phyloP scores from a whole-genome alignment of 352 stramenopile genomes.

The Phytophthora nicotianae region DNA sequence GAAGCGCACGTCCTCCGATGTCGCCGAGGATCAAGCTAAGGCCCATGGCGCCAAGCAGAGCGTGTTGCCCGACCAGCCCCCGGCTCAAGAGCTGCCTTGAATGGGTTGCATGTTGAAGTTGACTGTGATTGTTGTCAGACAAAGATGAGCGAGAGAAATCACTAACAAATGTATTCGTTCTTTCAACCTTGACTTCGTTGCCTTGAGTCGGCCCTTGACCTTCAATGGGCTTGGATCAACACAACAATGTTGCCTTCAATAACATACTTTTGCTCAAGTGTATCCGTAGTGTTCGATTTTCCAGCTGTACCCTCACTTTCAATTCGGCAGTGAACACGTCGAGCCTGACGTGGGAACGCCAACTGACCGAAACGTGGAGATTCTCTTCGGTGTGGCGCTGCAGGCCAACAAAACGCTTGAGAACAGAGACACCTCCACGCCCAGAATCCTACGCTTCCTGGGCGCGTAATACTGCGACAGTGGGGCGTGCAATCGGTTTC shows the following conservation, averaged over 20 bases:
- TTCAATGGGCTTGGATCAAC: too few species aligned
- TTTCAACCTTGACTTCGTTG: too few species aligned
- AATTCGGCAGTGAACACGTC: constrained; percentile 9
- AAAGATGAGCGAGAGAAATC: constrained; percentile 4
- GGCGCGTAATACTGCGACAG: constrained; percentile 23
- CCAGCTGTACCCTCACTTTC: constrained; percentile 5
- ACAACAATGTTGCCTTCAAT: too few species aligned
- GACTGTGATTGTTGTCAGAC: constrained; percentile 9
- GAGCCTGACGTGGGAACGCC: background rate
- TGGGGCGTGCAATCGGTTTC: background rate
- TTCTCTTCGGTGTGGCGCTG: too few species aligned
- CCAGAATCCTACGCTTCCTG: constrained; percentile 2
- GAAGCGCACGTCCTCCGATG: constrained; percentile 60
- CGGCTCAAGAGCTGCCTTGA: constrained; percentile 55
- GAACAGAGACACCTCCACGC: constrained; percentile 1
- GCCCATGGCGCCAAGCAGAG: constrained; percentile 45
- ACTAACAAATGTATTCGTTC: background rate
- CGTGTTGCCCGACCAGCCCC: constrained; percentile 50
- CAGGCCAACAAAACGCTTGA: background rate
- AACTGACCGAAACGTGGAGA: too few species aligned
- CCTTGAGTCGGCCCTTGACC: too few species aligned
- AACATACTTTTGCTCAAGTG: too few species aligned
- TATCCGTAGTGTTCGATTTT: background rate
- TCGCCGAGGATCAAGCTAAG: constrained; percentile 53
- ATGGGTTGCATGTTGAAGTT: constrained; percentile 29